Percentiles rank a stretch among this genome's conserved stretches.
phyloP scores from a whole-genome alignment of 2,329 filamentous ascomycete species.

The Dactylellina drechsleri region DNA sequence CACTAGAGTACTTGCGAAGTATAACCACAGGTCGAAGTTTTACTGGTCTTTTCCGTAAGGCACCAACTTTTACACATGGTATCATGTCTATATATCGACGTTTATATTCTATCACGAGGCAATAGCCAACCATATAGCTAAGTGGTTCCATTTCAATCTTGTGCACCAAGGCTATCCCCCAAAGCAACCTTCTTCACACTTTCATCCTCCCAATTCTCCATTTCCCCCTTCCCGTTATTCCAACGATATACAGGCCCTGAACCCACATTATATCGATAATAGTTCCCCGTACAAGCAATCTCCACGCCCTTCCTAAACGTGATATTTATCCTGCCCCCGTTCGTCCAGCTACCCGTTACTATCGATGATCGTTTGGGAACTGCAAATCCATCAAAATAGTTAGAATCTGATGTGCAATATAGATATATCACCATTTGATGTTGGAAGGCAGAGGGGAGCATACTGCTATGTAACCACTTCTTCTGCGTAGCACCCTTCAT shows the following conservation, averaged over 20 bases:
- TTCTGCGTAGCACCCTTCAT: slow-evolving; percentile 62
- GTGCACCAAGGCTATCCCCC: too few species aligned
- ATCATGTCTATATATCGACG: too few species aligned
- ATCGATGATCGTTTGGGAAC: slow-evolving; percentile 62
- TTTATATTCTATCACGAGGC: too few species aligned
- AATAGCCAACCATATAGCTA: too few species aligned
- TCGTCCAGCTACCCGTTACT: slow-evolving; percentile 62
- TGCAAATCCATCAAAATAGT: slow-evolving; percentile 6
- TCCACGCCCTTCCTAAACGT: slow-evolving; percentile 79
- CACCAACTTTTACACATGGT: too few species aligned
- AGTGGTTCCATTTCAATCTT: neutral
- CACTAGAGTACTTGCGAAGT: too few species aligned
- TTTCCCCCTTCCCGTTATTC: slow-evolving; percentile 26
- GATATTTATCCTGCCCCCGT: slow-evolving; percentile 77
- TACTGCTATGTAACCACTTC: slow-evolving; percentile 63
- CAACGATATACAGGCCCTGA: slow-evolving; percentile 37
- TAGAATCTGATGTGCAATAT: slow-evolving; percentile 63
- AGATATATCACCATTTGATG: slow-evolving; percentile 59
- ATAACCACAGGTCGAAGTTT: too few species aligned
- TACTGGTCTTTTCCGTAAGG: too few species aligned
- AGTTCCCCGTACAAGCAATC: slow-evolving; percentile 80
- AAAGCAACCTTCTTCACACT: too few species aligned
- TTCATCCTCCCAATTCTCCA: slow-evolving; percentile 11
- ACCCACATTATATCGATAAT: slow-evolving; percentile 66
- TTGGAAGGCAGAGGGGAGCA: slow-evolving; percentile 64